Conservation (phyloP, 140 eudicot species). For the Flaveria floridana region DNA sequence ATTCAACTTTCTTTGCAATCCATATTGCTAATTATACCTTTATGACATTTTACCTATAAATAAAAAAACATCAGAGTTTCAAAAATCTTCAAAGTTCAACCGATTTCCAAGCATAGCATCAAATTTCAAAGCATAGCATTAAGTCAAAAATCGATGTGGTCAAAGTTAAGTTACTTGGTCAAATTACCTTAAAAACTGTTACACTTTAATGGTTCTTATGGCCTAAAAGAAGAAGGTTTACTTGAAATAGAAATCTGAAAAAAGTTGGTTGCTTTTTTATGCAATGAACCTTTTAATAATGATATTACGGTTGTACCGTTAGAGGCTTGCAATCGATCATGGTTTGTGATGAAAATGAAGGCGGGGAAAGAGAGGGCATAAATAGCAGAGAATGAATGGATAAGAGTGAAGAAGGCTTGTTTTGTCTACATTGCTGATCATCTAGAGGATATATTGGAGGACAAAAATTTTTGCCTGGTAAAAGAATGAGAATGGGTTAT, state of each 20-base stretch:
- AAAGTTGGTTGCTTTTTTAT: constrained; percentile 1
- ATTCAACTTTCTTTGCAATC: background rate
- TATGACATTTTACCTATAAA: background rate
- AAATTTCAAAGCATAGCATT: background rate
- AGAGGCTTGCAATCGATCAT: constrained; percentile 84
- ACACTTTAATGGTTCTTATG: background rate
- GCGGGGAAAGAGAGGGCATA: constrained; percentile 78
- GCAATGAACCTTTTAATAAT: constrained; percentile 1
- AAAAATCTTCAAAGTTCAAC: background rate
- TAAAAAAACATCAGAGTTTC: background rate
- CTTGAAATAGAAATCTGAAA: background rate
- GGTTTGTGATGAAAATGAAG: constrained; percentile 72
- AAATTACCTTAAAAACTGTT: background rate
- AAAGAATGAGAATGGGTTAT: constrained; percentile 16
- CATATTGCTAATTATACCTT: background rate
- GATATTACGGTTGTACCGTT: constrained; percentile 43
- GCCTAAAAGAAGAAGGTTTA: background rate
- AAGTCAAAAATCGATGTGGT: background rate
- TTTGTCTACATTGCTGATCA: constrained; percentile 55
- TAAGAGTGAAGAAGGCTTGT: constrained; percentile 57
- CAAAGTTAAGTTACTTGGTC: background rate
- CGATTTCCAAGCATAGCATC: background rate
- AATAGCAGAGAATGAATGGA: constrained; percentile 64
- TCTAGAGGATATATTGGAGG: constrained; percentile 94
- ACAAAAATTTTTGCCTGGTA: constrained; percentile 66